A percentile compares a stretch with the other conserved stretches of the same genome.
Conservation (phyloP, 208 protist genomes). For the Naegleria fowleri region DNA sequence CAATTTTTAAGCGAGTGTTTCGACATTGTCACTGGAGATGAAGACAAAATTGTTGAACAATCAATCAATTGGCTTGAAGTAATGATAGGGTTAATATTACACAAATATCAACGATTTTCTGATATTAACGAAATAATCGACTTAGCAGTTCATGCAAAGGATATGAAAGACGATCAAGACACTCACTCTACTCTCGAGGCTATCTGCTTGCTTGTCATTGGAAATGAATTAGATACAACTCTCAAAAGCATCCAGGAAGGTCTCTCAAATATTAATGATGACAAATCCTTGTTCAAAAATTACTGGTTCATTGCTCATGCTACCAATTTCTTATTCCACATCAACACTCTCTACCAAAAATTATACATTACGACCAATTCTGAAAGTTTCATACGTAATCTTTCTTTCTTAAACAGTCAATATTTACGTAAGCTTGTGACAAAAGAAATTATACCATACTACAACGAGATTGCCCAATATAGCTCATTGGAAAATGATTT, state of each 20-base stretch:
- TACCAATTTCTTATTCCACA: not conserved
- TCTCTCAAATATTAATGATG: not conserved
- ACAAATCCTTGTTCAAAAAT: not conserved
- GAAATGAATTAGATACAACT: not conserved
- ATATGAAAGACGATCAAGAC: not conserved
- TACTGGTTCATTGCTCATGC: not conserved
- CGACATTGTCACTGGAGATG: not conserved
- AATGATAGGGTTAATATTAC: not conserved
- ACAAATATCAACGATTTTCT: not conserved
- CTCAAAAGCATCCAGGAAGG: not conserved
- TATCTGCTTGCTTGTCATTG: not conserved
- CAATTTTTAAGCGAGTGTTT: not conserved
- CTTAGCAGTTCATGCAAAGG: not conserved
- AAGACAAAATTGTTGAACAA: not conserved
- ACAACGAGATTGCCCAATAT: not conserved
- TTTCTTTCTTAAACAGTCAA: not conserved
- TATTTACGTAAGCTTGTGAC: not conserved
- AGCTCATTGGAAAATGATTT: not conserved
- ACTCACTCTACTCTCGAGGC: not conserved
- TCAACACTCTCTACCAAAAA: not conserved
- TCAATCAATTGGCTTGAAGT: not conserved
- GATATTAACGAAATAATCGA: not conserved
- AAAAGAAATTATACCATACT: not conserved
- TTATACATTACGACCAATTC: not conserved
- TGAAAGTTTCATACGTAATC: not conserved